Conservation (phyloP, 2,329 filamentous ascomycete species). For the Macrophomina phaseolina region DNA sequence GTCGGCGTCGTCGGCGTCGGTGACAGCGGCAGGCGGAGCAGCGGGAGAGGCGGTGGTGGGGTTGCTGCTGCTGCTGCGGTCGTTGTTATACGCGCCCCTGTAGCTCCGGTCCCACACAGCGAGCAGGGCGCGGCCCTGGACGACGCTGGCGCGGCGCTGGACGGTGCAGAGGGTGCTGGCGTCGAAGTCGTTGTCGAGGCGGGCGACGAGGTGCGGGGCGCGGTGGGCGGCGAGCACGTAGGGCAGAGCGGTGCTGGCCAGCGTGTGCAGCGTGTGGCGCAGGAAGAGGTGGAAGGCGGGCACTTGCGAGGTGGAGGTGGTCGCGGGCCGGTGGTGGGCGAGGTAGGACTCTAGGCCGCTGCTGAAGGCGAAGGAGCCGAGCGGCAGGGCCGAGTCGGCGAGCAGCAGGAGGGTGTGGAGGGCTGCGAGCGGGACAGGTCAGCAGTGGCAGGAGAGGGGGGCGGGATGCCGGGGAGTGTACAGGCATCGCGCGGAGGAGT, state of each 20-base stretch:
- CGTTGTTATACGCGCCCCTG: slow-evolving; percentile 38
- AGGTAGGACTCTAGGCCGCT: slow-evolving; percentile 83
- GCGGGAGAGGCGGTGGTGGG: too few species aligned
- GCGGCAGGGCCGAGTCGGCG: slow-evolving; percentile 79
- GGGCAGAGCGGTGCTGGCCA: slow-evolving; percentile 74
- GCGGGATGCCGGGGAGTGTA: slow-evolving; percentile 25
- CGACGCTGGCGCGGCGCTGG: slow-evolving; percentile 73
- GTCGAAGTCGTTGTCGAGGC: slow-evolving; percentile 77
- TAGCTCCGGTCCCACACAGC: slow-evolving; percentile 78
- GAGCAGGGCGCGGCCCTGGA: slow-evolving; percentile 77
- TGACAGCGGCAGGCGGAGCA: too few species aligned
- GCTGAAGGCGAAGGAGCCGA: slow-evolving; percentile 88
- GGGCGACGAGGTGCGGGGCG: slow-evolving; percentile 56
- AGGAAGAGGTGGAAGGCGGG: slow-evolving; percentile 70
- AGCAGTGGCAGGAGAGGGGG: not conserved
- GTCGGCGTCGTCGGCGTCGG: not conserved
- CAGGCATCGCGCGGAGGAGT: slow-evolving; percentile 30
- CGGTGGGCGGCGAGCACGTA: slow-evolving; percentile 74
- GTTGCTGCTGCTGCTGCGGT: not conserved
- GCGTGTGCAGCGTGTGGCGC: slow-evolving; percentile 70
- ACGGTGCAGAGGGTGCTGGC: slow-evolving; percentile 81
- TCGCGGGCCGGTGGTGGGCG: slow-evolving; percentile 62
- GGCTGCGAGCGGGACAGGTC: slow-evolving; percentile 27
- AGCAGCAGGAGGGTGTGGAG: slow-evolving; percentile 77
- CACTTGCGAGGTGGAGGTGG: slow-evolving; percentile 36